Evolutionary conservation across 2,329 filamentous ascomycete species (phyloP), one percentile per base, ranked within the genome.

Genomic region (Nemania diffusa): DNA sequence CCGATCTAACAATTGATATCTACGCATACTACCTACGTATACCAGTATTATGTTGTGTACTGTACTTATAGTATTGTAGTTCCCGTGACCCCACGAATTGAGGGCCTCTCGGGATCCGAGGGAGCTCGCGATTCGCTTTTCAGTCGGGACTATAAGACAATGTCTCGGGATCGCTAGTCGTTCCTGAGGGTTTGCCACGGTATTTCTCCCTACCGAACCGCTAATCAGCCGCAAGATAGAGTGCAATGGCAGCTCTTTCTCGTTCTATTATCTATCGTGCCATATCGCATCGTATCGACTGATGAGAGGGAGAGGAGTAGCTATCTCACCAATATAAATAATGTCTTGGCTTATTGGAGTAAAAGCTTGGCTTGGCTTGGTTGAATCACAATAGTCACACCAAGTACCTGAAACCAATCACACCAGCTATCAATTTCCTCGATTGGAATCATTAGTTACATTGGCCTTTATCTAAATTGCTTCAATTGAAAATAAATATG

Each of bases 331-430:
- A 44, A 44, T 50, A 37, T 48, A 46, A 53, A 20, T 26, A 3
- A 22, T 40, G 55, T 59, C 64, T 67, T 67, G 64, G 64, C 64
- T 67, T 40, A 63, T 59, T 59, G 55, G 46, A 50, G 51, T 46
- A 24, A 57, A 29, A 27, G 50, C 50, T 52, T 52, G 58, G 42
- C 63, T 65, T 62, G 57, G 55, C 64, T 27, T 52, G n/a, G n/a
- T 27, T 26, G 58, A 62, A 27, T 22, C 48, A 29, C 15, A 22
- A 5, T 40, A 13, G 44, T 13, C 7, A 22, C 20, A 5, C 5
- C 9, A 32, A 32, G 27, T 7, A 24, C 22, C 20, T 26, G n/a
- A 62, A 57, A 29, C 22, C 22, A 57, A 58, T 34, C 32, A 57
- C 5, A 40, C 13, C 13, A 40, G 13, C 29, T 52, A 11, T 37